Evolutionary conservation across 1,284 basidiomycete genomes (phyloP), one percentile per base, ranked within the genome.

Genomic region (Kalmanozyma brasiliensis): DNA sequence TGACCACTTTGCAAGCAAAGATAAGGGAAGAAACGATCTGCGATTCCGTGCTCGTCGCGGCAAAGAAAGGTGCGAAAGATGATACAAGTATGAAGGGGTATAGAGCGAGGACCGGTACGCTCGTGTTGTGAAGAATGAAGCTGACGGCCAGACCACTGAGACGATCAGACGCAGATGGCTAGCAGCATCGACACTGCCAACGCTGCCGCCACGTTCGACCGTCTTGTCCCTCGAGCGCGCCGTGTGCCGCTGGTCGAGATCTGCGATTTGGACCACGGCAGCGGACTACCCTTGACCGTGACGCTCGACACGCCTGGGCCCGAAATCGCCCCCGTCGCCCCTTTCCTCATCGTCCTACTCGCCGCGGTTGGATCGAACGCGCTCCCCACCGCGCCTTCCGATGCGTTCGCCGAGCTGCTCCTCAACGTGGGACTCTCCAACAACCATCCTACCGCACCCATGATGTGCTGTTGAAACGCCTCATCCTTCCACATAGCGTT

Each of bases 361-460:
- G 52, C 30, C 8, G 38, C 41, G 7, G 42, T 19, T 9, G 45
- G 29, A 17, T 55, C 53, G 13, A 48, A 69, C 23, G 59, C 57
- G 17, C 51, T 56, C 14, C 67, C 67, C 0, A 70, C 67, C 1
- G 61, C 61, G 3, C 33, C 45, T 8, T 32, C 19, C 7, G 59
- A 35, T 0, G 66, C 42, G 5, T 52, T 63, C 5, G 56, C 30
- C 2, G 60, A 58, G 3, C 53, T 66, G 13, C 57, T 60, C 22
- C 26, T 46, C 22, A 77, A 59, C 8, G 53, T 46, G 6, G 71
- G 67, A 19, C 71, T 74, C 19, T 44, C 64, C 38, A 77, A 59
- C 37, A 77, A 60, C 76, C 76, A 77, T 11, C 48, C 33, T 10
- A 77, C 43, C 3, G 62, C 76, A 16, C 76, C 76, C 48, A 63